phyloP scores from a whole-genome alignment of 2,329 filamentous ascomycete species.

The Peltaster fructicola region DNA sequence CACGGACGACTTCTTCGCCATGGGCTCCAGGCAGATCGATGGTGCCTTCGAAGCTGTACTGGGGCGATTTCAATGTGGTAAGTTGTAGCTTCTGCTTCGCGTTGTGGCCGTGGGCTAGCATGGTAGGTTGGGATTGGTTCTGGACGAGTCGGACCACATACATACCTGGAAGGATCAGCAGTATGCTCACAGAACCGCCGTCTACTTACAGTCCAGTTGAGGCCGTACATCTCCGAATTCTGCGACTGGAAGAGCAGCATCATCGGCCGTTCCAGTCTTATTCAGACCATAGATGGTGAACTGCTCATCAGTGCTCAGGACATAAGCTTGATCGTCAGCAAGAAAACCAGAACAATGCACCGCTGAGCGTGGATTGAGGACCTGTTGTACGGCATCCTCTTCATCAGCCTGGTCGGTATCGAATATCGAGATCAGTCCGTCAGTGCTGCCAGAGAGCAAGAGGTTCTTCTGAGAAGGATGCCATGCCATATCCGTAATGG shows the following conservation, averaged over 20 bases:
- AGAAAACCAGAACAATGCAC: constrained; percentile 62
- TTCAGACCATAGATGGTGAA: constrained; percentile 55
- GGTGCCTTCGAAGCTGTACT: constrained; percentile 13
- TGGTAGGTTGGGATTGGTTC: constrained; percentile 12
- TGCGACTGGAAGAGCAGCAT: constrained; percentile 28
- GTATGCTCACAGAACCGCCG: too few species aligned
- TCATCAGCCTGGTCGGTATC: constrained; percentile 54
- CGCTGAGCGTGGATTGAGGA: constrained; percentile 59
- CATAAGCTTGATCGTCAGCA: constrained; percentile 45
- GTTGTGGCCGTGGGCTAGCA: constrained; percentile 17
- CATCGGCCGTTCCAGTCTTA: constrained; percentile 42
- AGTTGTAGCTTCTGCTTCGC: constrained; percentile 13
- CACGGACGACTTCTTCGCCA: constrained; percentile 31
- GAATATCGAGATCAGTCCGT: constrained; percentile 62
- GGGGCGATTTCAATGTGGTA: constrained; percentile 10
- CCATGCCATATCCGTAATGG: constrained; percentile 37
- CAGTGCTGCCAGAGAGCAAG: constrained; percentile 60
- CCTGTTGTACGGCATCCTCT: constrained; percentile 60
- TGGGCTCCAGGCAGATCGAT: constrained; percentile 25
- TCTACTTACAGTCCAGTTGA: constrained; percentile 43
- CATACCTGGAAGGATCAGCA: too few species aligned
- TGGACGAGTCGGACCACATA: constrained; percentile 55
- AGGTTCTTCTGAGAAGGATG: constrained; percentile 35
- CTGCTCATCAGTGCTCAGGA: constrained; percentile 61
- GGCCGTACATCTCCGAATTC: constrained; percentile 54